phyloP scores from a whole-genome alignment of 169 alveolate species.

The Plasmodium knowlesi region DNA sequence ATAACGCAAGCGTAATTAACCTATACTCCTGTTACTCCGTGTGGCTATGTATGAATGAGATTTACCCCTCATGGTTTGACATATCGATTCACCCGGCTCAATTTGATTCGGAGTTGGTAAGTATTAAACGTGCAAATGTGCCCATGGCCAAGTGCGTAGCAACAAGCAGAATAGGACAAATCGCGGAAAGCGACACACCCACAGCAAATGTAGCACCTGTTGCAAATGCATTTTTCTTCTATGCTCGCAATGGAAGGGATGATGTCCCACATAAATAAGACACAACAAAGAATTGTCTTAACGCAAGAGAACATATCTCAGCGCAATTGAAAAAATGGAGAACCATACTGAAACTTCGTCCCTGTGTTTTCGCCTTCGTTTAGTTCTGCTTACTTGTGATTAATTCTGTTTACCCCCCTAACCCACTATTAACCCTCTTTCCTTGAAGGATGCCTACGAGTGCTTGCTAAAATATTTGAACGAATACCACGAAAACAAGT shows the following conservation, averaged over 20 bases:
- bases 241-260: not conserved
- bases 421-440: not conserved
- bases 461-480: constrained; percentile 58
- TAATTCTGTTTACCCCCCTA: not conserved
- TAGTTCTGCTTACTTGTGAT: not conserved
- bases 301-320: not conserved
- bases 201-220: not conserved
- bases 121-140: not conserved
- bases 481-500: constrained; percentile 70
- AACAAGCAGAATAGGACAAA: not conserved
- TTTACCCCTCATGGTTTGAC: constrained; percentile 74
- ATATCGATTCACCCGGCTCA: constrained; percentile 75
- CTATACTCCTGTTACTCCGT: constrained; percentile 55
- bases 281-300: not conserved
- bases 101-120: constrained; percentile 61
- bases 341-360: not conserved
- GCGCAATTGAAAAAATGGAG: not conserved
- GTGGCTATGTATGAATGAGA: constrained; percentile 76
- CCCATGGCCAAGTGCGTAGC: not conserved
- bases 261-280: not conserved
- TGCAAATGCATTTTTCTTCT: not conserved
- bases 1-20: constrained; percentile 35
- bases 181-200: too few relatives aligned
- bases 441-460: constrained; percentile 50
- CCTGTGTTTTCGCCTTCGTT: not conserved